Evolutionary conservation across 2,329 filamentous ascomycete genomes (phyloP).

Genomic region (Fusarium dimerum): DNA sequence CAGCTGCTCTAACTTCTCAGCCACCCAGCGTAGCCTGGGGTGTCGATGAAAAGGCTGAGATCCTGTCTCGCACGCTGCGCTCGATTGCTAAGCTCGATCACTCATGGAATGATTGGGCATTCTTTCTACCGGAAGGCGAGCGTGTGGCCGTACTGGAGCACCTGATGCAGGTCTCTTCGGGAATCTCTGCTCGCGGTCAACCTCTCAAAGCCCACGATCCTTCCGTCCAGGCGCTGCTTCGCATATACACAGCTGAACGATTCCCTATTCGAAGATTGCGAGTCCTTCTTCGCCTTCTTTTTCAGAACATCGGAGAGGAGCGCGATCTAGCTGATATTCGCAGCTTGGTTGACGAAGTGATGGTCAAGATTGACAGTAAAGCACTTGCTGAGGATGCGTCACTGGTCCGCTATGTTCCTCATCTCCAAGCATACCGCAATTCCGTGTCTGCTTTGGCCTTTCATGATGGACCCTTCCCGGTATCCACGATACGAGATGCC

Average conservation of each 20-base stretch:
- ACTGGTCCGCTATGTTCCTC: slow-evolving; percentile 47
- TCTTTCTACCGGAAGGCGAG: slow-evolving; percentile 51
- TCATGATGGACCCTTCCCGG: slow-evolving; percentile 33
- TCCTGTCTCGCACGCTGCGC: slow-evolving; percentile 60
- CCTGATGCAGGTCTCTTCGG: slow-evolving; percentile 52
- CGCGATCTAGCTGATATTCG: slow-evolving; percentile 41
- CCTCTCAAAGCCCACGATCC: slow-evolving; percentile 46
- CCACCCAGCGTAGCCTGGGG: slow-evolving; percentile 57
- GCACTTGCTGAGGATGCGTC: slow-evolving; percentile 46
- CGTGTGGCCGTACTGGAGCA: slow-evolving; percentile 62
- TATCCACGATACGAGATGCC: slow-evolving; percentile 36
- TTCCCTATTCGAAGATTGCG: slow-evolving; percentile 56
- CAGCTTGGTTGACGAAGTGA: slow-evolving; percentile 40
- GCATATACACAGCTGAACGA: slow-evolving; percentile 49
- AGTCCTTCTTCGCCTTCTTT: slow-evolving; percentile 50
- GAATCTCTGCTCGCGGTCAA: slow-evolving; percentile 35
- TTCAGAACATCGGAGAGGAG: slow-evolving; percentile 48
- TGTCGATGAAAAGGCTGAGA: slow-evolving; percentile 48
- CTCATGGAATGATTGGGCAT: slow-evolving; percentile 58
- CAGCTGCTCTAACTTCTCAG: slow-evolving; percentile 46
- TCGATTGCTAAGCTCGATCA: slow-evolving; percentile 61
- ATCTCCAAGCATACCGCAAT: slow-evolving; percentile 47
- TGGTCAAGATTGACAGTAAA: slow-evolving; percentile 37
- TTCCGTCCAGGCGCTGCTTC: slow-evolving; percentile 48
- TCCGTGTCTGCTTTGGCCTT: slow-evolving; percentile 47